Base-by-base conservation (phyloP, 108 stramenopile species). In the Heterococcus sp. region DNA sequence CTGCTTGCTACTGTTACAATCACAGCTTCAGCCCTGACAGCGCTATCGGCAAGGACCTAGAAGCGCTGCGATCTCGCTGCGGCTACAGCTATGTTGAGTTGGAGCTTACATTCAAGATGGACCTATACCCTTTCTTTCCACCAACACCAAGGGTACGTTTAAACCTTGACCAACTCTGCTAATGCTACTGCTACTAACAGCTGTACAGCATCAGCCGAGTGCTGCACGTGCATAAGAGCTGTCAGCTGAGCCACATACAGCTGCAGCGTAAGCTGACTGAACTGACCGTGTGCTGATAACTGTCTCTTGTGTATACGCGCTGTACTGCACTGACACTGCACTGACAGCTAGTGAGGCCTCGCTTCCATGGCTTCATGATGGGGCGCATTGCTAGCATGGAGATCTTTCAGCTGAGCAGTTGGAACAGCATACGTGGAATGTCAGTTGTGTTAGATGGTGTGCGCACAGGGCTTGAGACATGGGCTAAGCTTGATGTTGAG, bases 101-200 rank as follows among this genome's bases (percentile, higher is more conserved):
- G 71, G 82, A 83, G 32, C 38, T 83, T 37, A 78, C 76, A 32
- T 83, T 79, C 78, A 79, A 76, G 30, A 83, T 83, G 71, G 82
- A 83, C 82, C 71, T 83, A 26, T 83, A 83, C 82, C 82, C 82
- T 21, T 83, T 83, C 37, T 83, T 77, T 37, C 82, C 82, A 8
- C 82, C 82, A n/a, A n/a, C n/a, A n/a, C n/a, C n/a, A n/a, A n/a
- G n/a, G n/a, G n/a, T n/a, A n/a, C n/a, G n/a, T n/a, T n/a, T n/a
- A n/a, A n/a, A n/a, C n/a, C n/a, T 63, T 63, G 58, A 26, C 58
- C 21, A 26, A 26, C 26, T 26, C 58, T 63, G 58, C 21, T n/a
- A 26, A 26, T 63, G 58, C 26, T 63, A 63, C 58, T 63, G 58
- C 26, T 63, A 63, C 26, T 21, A 63, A 63, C 58, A 26, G 58